Base-by-base conservation (phyloP, 2,329 filamentous ascomycete species). In the Alternaria tenuissima region DNA sequence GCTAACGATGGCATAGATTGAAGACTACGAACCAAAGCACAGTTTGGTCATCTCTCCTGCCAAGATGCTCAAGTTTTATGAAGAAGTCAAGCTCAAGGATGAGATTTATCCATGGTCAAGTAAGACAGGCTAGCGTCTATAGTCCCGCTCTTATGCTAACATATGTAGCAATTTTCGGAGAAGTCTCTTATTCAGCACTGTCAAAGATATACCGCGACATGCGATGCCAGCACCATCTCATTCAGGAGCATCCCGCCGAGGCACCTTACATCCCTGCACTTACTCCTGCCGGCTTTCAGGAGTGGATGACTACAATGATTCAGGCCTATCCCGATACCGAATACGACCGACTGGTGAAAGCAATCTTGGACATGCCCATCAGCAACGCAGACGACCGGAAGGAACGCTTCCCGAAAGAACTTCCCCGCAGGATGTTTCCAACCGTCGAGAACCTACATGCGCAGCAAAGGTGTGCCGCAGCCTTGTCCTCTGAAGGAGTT, bases 311-410 rank as follows among this genome's bases (percentile, higher is more conserved):
- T 1, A 82, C 87, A 39, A 86, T 92, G 75, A 89, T 94, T 38
- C 86, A 88, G 64, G 91, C 92, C 1, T 88, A 93, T 65, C 93
- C 93, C 0, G 88, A 93, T 41, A 84, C 87, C 47, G 93, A 96
- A 76, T 89, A 88, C 59, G 84, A 86, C 42, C 87, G 93, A 9
- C 81, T 97, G 5, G 83, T 87, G 43, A 88, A 86, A 58, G 87
- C 92, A 22, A 86, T 94, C 4, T 77, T 87, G 4, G 85, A 89
- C 44, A 87, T 94, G 77, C 90, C 92, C 0, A 90, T 96, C 68
- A 88, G 76, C 69, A 87, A 89, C 55, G 83, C 88, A 0, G 82
- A 84, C 55, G 86, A 90, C 48, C 86, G 84, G 64, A 87, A 86
- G 11, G 91, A 94, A 76, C 84, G 91, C 3, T 89, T 96, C 55